These are phyloP conservation scores for Colletotrichum eremochloae DNA, from an alignment of 2,329 filamentous ascomycete species.

Conservation along the genomic window DNA sequence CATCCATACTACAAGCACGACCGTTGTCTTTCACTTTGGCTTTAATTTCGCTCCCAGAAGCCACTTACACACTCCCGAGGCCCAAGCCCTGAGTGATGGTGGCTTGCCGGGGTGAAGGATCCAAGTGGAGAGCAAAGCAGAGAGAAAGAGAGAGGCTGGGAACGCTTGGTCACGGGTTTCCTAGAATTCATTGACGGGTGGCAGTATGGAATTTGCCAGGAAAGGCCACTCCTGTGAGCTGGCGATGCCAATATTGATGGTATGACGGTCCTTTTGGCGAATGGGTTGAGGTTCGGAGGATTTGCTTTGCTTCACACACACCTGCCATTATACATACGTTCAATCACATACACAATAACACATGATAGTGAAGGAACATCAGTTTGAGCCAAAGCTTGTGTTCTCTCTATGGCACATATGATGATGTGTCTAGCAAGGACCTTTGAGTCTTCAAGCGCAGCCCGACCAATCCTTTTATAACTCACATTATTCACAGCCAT, in stretches of 20 bases:
- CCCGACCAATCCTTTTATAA: not conserved
- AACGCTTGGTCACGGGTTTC: slow-evolving; percentile 53
- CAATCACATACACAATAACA: not conserved
- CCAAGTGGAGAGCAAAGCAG: slow-evolving; percentile 47
- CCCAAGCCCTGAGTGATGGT: slow-evolving; percentile 52
- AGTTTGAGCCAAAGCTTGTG: not conserved
- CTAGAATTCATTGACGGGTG: slow-evolving; percentile 52
- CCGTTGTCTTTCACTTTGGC: not conserved
- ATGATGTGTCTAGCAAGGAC: not conserved
- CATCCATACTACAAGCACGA: not conserved
- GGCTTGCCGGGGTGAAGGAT: slow-evolving; percentile 46
- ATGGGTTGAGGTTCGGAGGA: not conserved
- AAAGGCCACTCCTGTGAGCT: slow-evolving; percentile 57
- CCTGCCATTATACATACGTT: not conserved
- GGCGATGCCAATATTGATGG: slow-evolving; percentile 43
- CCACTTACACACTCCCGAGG: slow-evolving; percentile 53
- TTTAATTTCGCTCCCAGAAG: not conserved
- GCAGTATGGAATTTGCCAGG: slow-evolving; percentile 44
- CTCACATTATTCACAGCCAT: not conserved
- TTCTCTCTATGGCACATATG: not conserved
- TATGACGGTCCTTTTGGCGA: not conserved
- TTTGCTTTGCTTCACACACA: not conserved
- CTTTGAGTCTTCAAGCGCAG: not conserved
- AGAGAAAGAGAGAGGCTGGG: too few species aligned
- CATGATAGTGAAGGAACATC: not conserved